phyloP scores from a whole-genome alignment of 2,329 filamentous ascomycete species.

The Fusarium papillatum region DNA sequence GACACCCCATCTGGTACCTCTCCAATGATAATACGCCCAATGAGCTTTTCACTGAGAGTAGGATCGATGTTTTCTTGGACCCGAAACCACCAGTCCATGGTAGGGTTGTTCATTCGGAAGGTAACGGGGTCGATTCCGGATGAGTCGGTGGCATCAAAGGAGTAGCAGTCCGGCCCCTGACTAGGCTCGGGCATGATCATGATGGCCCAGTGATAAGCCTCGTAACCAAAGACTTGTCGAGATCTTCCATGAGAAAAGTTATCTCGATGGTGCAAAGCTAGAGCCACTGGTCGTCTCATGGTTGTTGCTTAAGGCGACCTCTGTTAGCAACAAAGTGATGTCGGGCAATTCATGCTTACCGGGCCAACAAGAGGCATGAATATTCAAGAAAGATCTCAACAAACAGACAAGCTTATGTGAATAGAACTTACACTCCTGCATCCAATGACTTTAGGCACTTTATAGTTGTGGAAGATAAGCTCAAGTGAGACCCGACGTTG shows the following conservation, averaged over 20 bases:
- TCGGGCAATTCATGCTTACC: too few species aligned
- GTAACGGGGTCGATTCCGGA: constrained; percentile 47
- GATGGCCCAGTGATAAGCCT: constrained; percentile 50
- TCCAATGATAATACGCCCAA: constrained; percentile 47
- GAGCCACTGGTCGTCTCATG: constrained; percentile 36
- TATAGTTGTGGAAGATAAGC: too few species aligned
- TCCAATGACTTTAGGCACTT: too few species aligned
- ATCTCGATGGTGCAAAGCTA: constrained; percentile 47
- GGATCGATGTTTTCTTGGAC: constrained; percentile 30
- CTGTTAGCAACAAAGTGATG: neutral
- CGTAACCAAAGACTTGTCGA: constrained; percentile 42
- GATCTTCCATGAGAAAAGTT: constrained; percentile 41
- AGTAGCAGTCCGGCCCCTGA: constrained; percentile 23
- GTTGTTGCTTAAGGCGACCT: neutral
- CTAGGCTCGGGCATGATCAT: constrained; percentile 39
- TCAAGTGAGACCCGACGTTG: too few species aligned
- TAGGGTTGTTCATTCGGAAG: constrained; percentile 48
- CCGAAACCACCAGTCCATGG: constrained; percentile 49
- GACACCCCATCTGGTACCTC: constrained; percentile 33
- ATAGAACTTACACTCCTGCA: too few species aligned
- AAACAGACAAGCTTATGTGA: too few species aligned
- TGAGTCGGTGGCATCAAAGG: constrained; percentile 48
- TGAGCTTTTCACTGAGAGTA: constrained; percentile 37
- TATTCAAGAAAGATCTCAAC: too few species aligned
- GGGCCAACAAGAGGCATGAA: too few species aligned